Conservation (phyloP, 768 basidiomycete species). For the Termitomyces bulborhizus region DNA sequence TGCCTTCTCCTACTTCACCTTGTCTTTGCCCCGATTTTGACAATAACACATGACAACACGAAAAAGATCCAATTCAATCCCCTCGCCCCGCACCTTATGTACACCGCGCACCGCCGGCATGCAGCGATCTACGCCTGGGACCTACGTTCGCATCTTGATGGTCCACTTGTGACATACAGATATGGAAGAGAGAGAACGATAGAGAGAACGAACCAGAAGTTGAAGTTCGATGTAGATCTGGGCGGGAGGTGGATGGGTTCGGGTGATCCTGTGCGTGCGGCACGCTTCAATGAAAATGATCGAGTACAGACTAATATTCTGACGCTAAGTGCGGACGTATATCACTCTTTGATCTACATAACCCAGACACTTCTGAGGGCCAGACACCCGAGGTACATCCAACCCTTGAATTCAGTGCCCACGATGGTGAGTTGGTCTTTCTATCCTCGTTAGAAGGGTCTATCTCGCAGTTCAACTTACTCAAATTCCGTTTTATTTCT, state of each 20-base stretch:
- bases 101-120: constrained; percentile 71
- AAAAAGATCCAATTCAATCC: constrained; percentile 78
- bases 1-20: background rate
- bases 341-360: constrained; percentile 48
- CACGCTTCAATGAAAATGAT: background rate
- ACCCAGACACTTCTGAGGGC: constrained; percentile 1
- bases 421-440: constrained; percentile 38
- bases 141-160: constrained; percentile 49
- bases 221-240: constrained; percentile 71
- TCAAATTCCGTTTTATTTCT: background rate
- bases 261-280: constrained; percentile 59
- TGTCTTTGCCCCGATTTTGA: no score
- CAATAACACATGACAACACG: no score
- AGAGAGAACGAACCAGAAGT: constrained; percentile 62
- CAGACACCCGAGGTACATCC: constrained; percentile 18
- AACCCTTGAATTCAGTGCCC: constrained; percentile 40
- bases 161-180: constrained; percentile 34
- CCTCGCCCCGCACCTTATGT: constrained; percentile 60
- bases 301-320: no score
- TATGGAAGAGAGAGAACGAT: background rate
- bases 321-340: constrained; percentile 48
- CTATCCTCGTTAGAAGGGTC: no score
- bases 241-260: constrained; percentile 56
- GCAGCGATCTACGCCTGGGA: constrained; percentile 72
- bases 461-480: background rate